phyloP scores from a whole-genome alignment of 441 rosid species.

The Populus hybrid region DNA sequence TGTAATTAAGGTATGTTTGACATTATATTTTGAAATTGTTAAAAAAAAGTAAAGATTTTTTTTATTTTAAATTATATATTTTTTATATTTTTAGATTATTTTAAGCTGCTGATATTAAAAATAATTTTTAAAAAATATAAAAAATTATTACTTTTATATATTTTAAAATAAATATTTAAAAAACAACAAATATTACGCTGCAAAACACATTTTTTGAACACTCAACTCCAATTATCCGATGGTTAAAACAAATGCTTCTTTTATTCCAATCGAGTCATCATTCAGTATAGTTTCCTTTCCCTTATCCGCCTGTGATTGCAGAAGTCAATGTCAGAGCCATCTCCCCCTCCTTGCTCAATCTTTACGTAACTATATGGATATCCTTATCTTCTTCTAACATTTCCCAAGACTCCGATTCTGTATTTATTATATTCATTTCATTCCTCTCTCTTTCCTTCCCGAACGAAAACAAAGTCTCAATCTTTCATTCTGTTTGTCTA shows the following conservation, averaged over 20 bases:
- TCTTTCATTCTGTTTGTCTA: background rate
- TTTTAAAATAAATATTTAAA: too few species aligned
- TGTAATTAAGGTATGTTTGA: too few species aligned
- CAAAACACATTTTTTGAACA: too few species aligned
- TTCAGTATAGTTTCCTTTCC: background rate
- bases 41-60: too few species aligned
- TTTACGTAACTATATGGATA: slow-evolving; percentile 10
- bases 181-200: too few species aligned
- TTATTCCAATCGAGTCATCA: background rate
- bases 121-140: too few species aligned
- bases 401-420: slow-evolving; percentile 17
- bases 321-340: background rate
- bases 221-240: too few species aligned
- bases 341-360: background rate
- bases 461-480: background rate
- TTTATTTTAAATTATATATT: too few species aligned
- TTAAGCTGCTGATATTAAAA: accelerated
- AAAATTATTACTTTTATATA: too few species aligned
- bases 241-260: background rate
- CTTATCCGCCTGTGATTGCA: background rate
- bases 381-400: slow-evolving; percentile 30
- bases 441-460: background rate
- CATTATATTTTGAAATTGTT: too few species aligned
- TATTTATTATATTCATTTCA: background rate
- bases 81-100: too few species aligned